Percentiles rank a stretch among this genome's conserved stretches.
Evolutionary conservation across 2,329 filamentous ascomycete species (phyloP).

Genomic region (Lasiodiplodia gonubiensis): DNA sequence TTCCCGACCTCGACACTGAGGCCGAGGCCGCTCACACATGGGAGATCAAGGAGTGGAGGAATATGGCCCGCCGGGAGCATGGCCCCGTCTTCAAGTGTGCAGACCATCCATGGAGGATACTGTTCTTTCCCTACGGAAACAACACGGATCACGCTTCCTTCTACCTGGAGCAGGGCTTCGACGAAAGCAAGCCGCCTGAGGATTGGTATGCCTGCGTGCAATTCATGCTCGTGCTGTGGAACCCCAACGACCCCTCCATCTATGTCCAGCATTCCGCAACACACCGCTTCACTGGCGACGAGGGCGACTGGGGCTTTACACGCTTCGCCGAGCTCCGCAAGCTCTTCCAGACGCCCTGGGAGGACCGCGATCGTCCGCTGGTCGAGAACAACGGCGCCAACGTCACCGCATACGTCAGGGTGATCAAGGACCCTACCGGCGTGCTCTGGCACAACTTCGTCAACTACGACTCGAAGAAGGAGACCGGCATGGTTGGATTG

Average conservation of each 20-base stretch:
- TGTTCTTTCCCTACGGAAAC: slow-evolving; percentile 95
- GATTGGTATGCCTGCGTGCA: slow-evolving; percentile 98
- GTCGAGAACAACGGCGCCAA: slow-evolving; percentile 78
- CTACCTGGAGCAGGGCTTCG: slow-evolving; percentile 92
- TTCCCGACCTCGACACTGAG: slow-evolving; percentile 80
- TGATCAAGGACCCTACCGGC: slow-evolving; percentile 86
- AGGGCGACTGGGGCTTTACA: slow-evolving; percentile 99
- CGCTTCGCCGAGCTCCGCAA: slow-evolving; percentile 86
- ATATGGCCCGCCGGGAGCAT: slow-evolving; percentile 78
- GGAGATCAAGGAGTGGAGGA: slow-evolving; percentile 85
- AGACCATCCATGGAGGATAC: slow-evolving; percentile 89
- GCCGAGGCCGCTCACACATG: slow-evolving; percentile 81
- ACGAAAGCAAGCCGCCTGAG: slow-evolving; percentile 75
- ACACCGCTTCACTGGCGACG: slow-evolving; percentile 93
- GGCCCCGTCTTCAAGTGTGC: slow-evolving; percentile 87
- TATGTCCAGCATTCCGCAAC: slow-evolving; percentile 79
- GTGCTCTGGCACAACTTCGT: slow-evolving; percentile 90
- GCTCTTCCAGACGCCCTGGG: slow-evolving; percentile 81
- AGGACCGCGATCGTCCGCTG: slow-evolving; percentile 70
- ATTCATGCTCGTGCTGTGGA: slow-evolving; percentile 93
- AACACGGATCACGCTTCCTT: slow-evolving; percentile 93
- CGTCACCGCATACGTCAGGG: slow-evolving; percentile 80
- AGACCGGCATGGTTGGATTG: slow-evolving; percentile 94
- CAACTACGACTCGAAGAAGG: slow-evolving; percentile 95
- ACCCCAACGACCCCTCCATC: slow-evolving; percentile 87